Base-by-base conservation (phyloP, 2,329 filamentous ascomycete species). In the Beauveria bassiana region DNA sequence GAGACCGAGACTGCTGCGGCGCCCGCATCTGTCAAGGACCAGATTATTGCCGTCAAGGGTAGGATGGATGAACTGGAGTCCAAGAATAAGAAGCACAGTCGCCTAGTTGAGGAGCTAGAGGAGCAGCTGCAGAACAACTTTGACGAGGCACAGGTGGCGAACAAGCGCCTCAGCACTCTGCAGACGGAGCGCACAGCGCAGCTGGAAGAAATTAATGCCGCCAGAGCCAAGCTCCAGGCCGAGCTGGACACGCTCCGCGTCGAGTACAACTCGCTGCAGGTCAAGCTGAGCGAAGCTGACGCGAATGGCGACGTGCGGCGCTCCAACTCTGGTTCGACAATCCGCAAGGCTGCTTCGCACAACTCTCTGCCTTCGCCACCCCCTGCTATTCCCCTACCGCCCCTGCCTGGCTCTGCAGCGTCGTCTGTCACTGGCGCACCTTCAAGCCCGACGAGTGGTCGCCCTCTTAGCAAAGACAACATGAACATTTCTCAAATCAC, bases 121-220 rank as follows among this genome's bases (percentile, higher is more conserved):
- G 93, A 98, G 69, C 95, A 99, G 74, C 86, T 99, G 59, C 93
- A 93, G 71, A 91, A 84, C 72, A 97, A 95, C 76, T 99, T 92
- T 74, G 95, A 99, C 70, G 90, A 96, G 72, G 92, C 93, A 63
- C 91, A 97, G 70, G 80, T 86, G 63, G 87, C 88, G 14, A 92
- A 85, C 73, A 96, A 96, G 76, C 87, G 93, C 59, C 78, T 98
- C 59, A 97, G 93, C 58, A 87, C 89, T 53, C 80, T 93, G 54
- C 88, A 92, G 70, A 84, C 85, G 20, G 89, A 93, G 74, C 87
- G 88, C 53, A 84, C 87, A 64, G 80, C 81, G 58, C 87, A 93
- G 68, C 76, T 96, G 43, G 90, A 96, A 64, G 91, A 97, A 66
- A 88, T 88, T 10, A 88, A 88, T 65, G 77, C 83, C 31, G 84